Conservation (phyloP, 2,329 filamentous ascomycete genomes). For the Stagonosporopsis cucurbitacearum region DNA sequence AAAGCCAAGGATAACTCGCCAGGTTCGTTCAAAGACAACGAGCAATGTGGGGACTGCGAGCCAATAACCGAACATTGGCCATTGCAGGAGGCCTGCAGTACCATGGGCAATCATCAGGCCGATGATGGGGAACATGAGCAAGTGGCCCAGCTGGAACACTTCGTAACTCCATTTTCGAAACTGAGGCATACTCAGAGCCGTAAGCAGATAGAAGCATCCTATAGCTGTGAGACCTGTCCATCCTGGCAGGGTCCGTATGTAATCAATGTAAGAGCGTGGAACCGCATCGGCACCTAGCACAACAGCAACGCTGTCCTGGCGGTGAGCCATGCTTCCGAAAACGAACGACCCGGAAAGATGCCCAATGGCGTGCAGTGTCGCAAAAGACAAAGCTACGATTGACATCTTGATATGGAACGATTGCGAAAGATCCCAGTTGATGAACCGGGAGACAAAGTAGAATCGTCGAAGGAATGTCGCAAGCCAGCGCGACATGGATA, state of each 20-base stretch:
- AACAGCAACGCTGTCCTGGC: conserved; percentile 55
- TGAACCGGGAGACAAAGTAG: conserved; percentile 60
- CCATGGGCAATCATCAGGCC: conserved; percentile 64
- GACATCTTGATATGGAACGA: conserved; percentile 64
- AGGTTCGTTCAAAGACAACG: conserved; percentile 57
- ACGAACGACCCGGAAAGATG: conserved; percentile 62
- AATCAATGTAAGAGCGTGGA: conserved; percentile 55
- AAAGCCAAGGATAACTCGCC: conserved; percentile 58
- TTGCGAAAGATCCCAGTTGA: conserved; percentile 65
- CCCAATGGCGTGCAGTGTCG: conserved; percentile 61
- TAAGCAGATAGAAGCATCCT: conserved; percentile 58
- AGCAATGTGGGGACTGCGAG: conserved; percentile 61
- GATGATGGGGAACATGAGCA: conserved; percentile 66
- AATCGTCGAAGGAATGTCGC: conserved; percentile 61
- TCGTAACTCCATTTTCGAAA: conserved; percentile 62
- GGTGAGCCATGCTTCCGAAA: conserved; percentile 55
- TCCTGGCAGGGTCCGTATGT: conserved; percentile 57
- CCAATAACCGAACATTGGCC: conserved; percentile 64
- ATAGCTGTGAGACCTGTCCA: conserved; percentile 60
- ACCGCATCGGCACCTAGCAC: conserved; percentile 55
- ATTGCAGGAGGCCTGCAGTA: conserved; percentile 58
- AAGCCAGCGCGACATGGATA: conserved; percentile 65
- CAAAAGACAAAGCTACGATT: conserved; percentile 57
- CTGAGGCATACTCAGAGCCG: conserved; percentile 58
- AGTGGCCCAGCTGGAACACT: conserved; percentile 63